Evolutionary conservation across 495 filamentous ascomycete species (phyloP), one percentile per base, ranked within the genome.

Genomic region (Podospora tetraspora): DNA sequence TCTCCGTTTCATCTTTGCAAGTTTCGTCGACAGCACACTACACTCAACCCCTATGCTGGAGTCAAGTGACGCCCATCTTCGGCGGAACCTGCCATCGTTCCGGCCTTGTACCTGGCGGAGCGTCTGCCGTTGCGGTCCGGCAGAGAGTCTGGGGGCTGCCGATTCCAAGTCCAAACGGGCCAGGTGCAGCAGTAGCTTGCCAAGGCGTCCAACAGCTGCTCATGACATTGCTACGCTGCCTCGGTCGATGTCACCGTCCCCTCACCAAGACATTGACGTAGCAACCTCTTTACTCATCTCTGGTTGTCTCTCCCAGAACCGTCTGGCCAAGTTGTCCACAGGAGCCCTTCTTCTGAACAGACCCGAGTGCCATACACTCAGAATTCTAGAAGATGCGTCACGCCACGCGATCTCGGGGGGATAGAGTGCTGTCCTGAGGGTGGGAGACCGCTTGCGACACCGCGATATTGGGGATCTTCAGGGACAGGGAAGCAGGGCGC

Each of bases 1-100:
- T 21, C 16, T 62, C 12, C 22, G 64, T 70, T 69, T 67, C 70
- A 72, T 59, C 59, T 59, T 63, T 29, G 59, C 60, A 56, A 63
- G 57, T 34, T 58, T 25, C 27, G 27, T 29, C 43, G 43, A 52
- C 43, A 52, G 43, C 43, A 8, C 43, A n/a, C 43, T n/a, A 2
- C 43, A n/a, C 43, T n/a, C 16, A 8, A 52, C 43, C 16, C 37
- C 37, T 19, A 43, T 34, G 43, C 43, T 52, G 43, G 16, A 52
- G 43, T 52, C 43, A 52, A 52, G 43, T 52, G 43, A 52, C 43
- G 43, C n/a, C 6, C 43, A 6, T n/a, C 43, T 52, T 52, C 43
- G 43, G 43, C 43, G 43, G 43, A 52, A 52, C 43, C 43, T 52
- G 43, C 43, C 43, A 52, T 52, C 43, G 8, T 52, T 52, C 43